Percentiles rank a stretch among this genome's conserved stretches.
These are phyloP conservation scores for Fragaria ananassa DNA, from an alignment of 306 rosid species.

Conservation along the genomic window DNA sequence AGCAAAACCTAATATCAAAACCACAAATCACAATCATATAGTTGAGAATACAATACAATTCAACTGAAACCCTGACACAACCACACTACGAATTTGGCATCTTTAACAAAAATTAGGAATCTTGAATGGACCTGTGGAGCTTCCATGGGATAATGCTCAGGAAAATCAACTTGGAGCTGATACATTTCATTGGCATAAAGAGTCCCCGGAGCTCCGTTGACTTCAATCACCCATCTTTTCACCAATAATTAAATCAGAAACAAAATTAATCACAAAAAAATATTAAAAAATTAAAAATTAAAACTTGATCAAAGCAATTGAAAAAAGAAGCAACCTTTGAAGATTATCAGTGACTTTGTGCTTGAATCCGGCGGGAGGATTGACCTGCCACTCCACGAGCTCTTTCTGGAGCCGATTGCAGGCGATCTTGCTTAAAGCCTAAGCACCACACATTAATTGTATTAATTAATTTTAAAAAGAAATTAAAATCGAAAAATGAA, in stretches of 20 bases:
- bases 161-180: slow-evolving; percentile 93
- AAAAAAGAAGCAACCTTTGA: slow-evolving; percentile 48
- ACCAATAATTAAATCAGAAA: slow-evolving; percentile 2
- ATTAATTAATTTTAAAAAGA: background rate
- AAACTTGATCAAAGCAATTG: background rate
- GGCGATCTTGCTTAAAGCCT: slow-evolving; percentile 91
- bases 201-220: slow-evolving; percentile 84
- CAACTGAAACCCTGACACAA: too few species aligned
- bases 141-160: slow-evolving; percentile 96
- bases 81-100: too few species aligned
- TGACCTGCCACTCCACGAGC: slow-evolving; percentile 91
- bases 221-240: slow-evolving; percentile 90
- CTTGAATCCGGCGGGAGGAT: slow-evolving; percentile 81
- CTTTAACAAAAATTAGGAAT: background rate
- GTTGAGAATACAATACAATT: background rate
- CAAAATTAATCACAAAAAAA: background rate
- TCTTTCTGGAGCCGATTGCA: slow-evolving; percentile 94
- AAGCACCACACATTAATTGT: slow-evolving; percentile 1
- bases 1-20: background rate
- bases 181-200: slow-evolving; percentile 77
- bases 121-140: slow-evolving; percentile 71
- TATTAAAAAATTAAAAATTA: background rate
- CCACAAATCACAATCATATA: background rate
- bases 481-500: background rate
- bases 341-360: slow-evolving; percentile 89